Percentiles rank a stretch among this genome's conserved stretches.
Conservation (phyloP, 2,329 filamentous ascomycete species). For the Aureobasidium zeae region DNA sequence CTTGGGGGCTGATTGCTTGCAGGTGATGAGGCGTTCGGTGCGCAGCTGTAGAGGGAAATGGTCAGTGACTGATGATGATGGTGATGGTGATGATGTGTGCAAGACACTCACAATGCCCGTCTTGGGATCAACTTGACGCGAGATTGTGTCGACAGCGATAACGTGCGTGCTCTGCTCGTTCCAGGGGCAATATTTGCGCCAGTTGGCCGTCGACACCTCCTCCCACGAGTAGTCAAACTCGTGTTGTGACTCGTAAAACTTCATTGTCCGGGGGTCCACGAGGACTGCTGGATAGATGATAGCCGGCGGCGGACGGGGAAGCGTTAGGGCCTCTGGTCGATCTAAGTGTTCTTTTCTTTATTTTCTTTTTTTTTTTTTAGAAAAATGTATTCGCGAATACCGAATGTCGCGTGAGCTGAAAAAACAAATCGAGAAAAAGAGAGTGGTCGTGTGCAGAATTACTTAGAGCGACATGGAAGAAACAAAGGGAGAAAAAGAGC, state of each 20-base stretch:
- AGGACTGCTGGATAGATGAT: no score
- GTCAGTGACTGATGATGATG: conserved; percentile 10
- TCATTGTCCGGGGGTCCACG: no score
- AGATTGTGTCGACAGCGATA: conserved; percentile 86
- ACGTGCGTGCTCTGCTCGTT: conserved; percentile 98
- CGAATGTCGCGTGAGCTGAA: not conserved
- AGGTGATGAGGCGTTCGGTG: conserved; percentile 60
- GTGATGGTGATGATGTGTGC: not conserved
- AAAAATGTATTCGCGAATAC: no score
- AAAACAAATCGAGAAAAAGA: not conserved
- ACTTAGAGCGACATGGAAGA: not conserved
- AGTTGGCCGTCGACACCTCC: conserved; percentile 94
- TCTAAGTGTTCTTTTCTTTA: no score
- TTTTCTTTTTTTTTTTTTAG: not conserved
- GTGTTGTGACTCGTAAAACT: conserved; percentile 83
- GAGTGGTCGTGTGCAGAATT: conserved; percentile 12
- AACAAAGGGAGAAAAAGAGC: conserved; percentile 5
- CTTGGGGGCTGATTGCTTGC: conserved; percentile 59
- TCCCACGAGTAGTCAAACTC: conserved; percentile 98
- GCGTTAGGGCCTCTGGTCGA: conserved; percentile 8
- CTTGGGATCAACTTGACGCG: conserved; percentile 53
- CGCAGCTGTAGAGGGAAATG: conserved; percentile 47
- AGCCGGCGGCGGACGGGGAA: conserved; percentile 3
- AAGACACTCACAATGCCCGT: conserved; percentile 56
- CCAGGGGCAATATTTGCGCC: conserved; percentile 98